Base-by-base conservation (phyloP, 768 basidiomycete species). In the Ramaria sp. region DNA sequence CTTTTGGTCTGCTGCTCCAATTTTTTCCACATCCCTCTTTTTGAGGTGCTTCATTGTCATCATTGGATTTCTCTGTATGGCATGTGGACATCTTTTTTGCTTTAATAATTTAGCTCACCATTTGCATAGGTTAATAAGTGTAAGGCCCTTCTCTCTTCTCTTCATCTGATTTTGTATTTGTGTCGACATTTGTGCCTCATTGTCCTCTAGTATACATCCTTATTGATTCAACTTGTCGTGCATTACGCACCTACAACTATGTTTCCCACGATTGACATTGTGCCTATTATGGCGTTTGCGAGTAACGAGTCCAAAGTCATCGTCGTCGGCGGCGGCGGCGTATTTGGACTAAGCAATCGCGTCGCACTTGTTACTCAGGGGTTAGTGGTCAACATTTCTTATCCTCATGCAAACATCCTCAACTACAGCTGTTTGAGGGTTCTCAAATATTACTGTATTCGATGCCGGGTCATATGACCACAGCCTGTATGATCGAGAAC, bases 1-100 rank as follows among this genome's bases (percentile, higher is more conserved):
- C 75, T 81, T 78, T 80, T 70, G 68, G 71, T 72, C 78, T 79
- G 77, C 73, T 66, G 70, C 66, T 65, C 60, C 55, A 59, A 62
- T 59, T 62, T 58, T 49, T 62, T 61, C 65, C 63, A 65, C 62
- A 64, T 61, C 55, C 39, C 39, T 37, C 27, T 47, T 54, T 16
- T 18, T 34, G 44, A 52, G 42, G 43, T 37, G n/a, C 24, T 36
- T n/a, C 42, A 5, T 18, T 6, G 42, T 43, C n/a, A n/a, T n/a
- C n/a, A n/a, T n/a, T n/a, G n/a, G n/a, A n/a, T n/a, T n/a, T n/a
- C n/a, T n/a, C 28, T 4, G 24, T 43, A n/a, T 16, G 42, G 8
- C 42, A 18, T 4, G 10, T 15, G 2, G 24, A 1, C 42, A 13
- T n/a, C 42, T 20, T 8, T 13, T 15, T 20, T n/a, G n/a, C n/a